A percentile compares a stretch with the other conserved stretches of the same genome.
These are phyloP conservation scores for Neurospora sp. DNA, from an alignment of 495 filamentous ascomycete species.

Conservation along the genomic window DNA sequence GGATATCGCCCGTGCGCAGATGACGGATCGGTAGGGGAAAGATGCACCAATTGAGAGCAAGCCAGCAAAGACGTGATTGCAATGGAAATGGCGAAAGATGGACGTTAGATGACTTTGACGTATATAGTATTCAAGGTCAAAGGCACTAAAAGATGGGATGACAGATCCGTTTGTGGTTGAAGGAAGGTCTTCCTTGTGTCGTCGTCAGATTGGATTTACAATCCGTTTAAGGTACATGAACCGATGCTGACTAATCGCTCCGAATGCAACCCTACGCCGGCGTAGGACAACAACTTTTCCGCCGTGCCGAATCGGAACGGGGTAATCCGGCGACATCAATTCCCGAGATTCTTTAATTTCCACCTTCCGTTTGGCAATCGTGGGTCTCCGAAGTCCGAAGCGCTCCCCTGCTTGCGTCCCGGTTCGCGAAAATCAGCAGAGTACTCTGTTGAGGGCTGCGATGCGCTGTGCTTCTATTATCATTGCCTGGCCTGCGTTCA, in stretches of 20 bases:
- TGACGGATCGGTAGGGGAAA: background rate
- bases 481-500: background rate
- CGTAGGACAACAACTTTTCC: background rate
- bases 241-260: background rate
- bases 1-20: background rate
- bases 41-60: background rate
- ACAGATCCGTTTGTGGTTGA: background rate
- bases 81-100: background rate
- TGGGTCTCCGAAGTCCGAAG: background rate
- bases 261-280: background rate
- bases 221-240: background rate
- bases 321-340: background rate
- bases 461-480: background rate
- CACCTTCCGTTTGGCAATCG: background rate
- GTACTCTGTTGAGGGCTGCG: background rate
- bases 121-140: background rate
- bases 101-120: background rate
- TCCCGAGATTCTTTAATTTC: background rate
- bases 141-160: background rate
- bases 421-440: background rate
- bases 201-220: background rate
- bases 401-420: background rate
- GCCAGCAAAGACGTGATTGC: background rate
- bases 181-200: background rate
- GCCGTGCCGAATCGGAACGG: background rate